These are phyloP conservation scores for Anethum foeniculum DNA, from an alignment of 140 eudicot species.

Conservation along the genomic window DNA sequence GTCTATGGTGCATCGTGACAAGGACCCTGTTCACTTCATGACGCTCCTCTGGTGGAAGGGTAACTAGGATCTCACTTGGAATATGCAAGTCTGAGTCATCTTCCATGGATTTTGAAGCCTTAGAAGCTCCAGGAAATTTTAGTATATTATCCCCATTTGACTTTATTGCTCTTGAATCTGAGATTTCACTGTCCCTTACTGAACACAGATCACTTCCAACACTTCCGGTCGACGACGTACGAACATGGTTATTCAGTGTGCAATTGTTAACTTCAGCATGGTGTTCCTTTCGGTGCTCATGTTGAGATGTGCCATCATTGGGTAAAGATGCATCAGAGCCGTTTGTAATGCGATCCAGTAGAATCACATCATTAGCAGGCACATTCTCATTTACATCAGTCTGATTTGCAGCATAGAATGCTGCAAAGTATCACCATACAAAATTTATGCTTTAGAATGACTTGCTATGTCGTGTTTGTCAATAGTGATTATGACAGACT, in stretches of 20 bases:
- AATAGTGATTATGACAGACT: neutral
- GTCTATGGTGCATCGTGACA: constrained; percentile 28
- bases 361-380: constrained; percentile 18
- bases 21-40: constrained; percentile 36
- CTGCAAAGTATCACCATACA: constrained; percentile 38
- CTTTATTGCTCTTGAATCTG: constrained; percentile 11
- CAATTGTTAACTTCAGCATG: constrained; percentile 7
- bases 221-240: constrained; percentile 16
- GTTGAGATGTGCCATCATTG: constrained; percentile 34
- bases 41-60: constrained; percentile 41
- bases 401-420: constrained; percentile 47
- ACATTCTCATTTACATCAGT: constrained; percentile 23
- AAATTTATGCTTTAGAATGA: constrained; percentile 11
- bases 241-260: constrained; percentile 9
- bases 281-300: constrained; percentile 16
- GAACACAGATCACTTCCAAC: constrained; percentile 19
- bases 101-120: constrained; percentile 20
- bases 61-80: constrained; percentile 23
- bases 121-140: constrained; percentile 20
- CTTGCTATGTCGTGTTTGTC: neutral
- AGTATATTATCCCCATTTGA: constrained; percentile 9
- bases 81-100: constrained; percentile 17
- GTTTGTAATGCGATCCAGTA: constrained; percentile 24
- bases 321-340: constrained; percentile 21
- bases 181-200: constrained; percentile 15